Evolutionary conservation across 2,329 filamentous ascomycete species (phyloP).

Genomic region (Cytospora schulzeri): DNA sequence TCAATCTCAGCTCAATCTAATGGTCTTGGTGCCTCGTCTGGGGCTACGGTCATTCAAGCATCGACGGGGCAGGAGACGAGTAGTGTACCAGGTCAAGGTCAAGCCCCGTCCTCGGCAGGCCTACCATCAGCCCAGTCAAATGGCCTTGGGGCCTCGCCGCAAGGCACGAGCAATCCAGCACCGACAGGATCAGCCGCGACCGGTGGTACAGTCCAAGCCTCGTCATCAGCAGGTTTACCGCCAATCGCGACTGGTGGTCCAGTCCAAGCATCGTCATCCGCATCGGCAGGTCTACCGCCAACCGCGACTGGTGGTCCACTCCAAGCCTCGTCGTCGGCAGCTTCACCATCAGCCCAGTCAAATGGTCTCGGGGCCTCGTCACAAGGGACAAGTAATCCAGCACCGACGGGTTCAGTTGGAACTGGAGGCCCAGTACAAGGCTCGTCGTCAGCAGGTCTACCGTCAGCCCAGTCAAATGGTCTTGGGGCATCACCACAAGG

Average conservation of each 20-base stretch:
- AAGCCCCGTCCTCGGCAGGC: no score
- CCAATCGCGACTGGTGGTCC: no score
- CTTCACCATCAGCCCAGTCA: background rate
- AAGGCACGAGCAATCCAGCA: no score
- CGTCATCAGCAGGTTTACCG: background rate
- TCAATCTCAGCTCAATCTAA: background rate
- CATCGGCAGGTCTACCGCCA: background rate
- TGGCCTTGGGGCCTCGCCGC: background rate
- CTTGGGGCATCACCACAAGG: background rate
- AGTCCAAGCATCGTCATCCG: background rate
- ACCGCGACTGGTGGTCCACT: no score
- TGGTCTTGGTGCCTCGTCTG: background rate
- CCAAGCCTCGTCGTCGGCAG: background rate
- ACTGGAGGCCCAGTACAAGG: no score
- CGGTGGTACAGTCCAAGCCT: background rate
- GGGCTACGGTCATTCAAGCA: background rate
- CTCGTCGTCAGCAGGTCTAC: no score
- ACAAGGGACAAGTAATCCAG: background rate
- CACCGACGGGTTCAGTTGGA: no score
- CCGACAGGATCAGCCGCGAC: no score
- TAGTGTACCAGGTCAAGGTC: no score
- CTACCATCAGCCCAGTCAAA: background rate
- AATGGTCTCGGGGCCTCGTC: background rate
- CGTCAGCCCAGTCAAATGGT: background rate
- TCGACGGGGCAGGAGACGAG: background rate